Conservation (phyloP, 2,329 filamentous ascomycete genomes). For the Pseudogymnoascus sp. region DNA sequence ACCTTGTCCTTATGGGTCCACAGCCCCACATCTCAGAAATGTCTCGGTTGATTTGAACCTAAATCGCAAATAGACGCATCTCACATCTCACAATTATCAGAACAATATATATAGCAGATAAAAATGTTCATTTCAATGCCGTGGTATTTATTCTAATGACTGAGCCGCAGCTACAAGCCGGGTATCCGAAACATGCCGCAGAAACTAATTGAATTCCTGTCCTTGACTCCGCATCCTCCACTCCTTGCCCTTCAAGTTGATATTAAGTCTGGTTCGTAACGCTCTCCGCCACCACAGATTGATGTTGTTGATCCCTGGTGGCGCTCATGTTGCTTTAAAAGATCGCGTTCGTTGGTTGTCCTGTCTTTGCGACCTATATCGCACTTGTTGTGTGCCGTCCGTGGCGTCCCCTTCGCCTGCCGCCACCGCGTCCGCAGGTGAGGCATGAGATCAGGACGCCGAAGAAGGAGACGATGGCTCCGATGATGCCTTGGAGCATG, state of each 20-base stretch:
- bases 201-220: not conserved
- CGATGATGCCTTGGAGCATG: conserved; percentile 27
- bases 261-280: not conserved
- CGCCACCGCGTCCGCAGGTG: conserved; percentile 29
- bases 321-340: not conserved
- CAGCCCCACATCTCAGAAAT: conserved; percentile 1
- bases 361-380: not conserved
- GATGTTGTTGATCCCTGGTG: not conserved
- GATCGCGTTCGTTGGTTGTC: not conserved
- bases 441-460: conserved; percentile 30
- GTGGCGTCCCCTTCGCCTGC: conserved; percentile 14
- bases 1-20: conserved; percentile 1
- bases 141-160: conserved; percentile 5
- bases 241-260: not conserved
- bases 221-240: not conserved
- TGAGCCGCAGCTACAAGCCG: not conserved
- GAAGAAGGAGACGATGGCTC: conserved; percentile 27
- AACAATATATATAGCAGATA: not conserved
- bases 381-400: conserved; percentile 15
- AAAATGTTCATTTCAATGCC: conserved; percentile 3
- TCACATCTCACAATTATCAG: not conserved
- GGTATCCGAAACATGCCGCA: conserved; percentile 3
- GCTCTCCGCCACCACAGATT: not conserved
- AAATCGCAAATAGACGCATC: not conserved
- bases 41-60: not conserved